phyloP scores from a whole-genome alignment of 768 basidiomycete species.

The Lentinula detonsa region DNA sequence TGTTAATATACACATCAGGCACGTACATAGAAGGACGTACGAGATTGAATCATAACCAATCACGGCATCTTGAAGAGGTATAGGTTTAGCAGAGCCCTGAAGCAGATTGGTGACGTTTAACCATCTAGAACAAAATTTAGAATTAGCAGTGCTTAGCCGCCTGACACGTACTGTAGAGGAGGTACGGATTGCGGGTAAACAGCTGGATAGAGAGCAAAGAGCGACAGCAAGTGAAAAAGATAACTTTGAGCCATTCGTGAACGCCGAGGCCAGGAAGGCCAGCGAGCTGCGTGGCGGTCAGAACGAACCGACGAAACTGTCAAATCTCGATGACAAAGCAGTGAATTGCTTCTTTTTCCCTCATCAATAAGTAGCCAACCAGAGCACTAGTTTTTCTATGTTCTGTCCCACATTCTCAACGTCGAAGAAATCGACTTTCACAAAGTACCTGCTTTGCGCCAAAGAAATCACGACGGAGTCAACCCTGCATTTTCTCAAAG shows the following conservation, averaged over 20 bases:
- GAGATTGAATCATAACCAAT: slow-evolving; percentile 52
- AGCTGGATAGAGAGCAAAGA: slow-evolving; percentile 10
- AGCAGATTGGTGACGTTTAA: slow-evolving; percentile 61
- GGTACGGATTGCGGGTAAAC: slow-evolving; percentile 28
- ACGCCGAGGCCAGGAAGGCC: slow-evolving; percentile 5
- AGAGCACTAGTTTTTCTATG: no score
- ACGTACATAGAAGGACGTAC: slow-evolving; percentile 17
- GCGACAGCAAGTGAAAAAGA: slow-evolving; percentile 20
- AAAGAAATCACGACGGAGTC: no score
- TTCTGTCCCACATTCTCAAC: no score
- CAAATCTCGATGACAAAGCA: neutral
- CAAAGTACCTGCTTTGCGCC: no score
- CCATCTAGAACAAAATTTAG: slow-evolving; percentile 39
- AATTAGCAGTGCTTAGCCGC: slow-evolving; percentile 11
- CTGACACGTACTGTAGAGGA: slow-evolving; percentile 40
- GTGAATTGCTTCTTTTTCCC: neutral
- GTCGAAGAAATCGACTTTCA: no score
- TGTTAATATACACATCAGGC: neutral
- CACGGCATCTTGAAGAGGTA: slow-evolving; percentile 63
- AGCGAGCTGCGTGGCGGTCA: slow-evolving; percentile 6
- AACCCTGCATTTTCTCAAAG: no score
- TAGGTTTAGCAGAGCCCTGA: slow-evolving; percentile 47
- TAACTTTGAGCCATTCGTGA: slow-evolving; percentile 25
- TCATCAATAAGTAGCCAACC: neutral
- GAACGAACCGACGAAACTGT: neutral